Evolutionary conservation across 176 grass and related monocot species (phyloP).

Genomic region (Areca catechu): DNA sequence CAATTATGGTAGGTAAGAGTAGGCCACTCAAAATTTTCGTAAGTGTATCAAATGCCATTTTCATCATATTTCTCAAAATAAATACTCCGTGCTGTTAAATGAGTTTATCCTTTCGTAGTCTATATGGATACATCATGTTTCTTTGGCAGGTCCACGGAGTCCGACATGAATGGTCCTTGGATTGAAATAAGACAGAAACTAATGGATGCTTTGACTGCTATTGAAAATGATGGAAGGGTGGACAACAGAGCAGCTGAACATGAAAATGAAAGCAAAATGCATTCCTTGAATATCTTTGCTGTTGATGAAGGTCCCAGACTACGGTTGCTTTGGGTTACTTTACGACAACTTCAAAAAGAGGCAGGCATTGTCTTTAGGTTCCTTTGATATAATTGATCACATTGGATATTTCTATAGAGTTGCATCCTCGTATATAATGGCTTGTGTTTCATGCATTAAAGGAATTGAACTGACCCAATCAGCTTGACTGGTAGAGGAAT

Average conservation of each 20-base stretch:
- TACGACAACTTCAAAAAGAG: slow-evolving; percentile 68
- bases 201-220: slow-evolving; percentile 59
- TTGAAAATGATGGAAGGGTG: slow-evolving; percentile 22
- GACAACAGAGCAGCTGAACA: slow-evolving; percentile 20
- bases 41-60: not conserved
- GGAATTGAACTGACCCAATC: no score
- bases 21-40: slow-evolving; percentile 19
- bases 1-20: slow-evolving; percentile 96
- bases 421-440: no score
- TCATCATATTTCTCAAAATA: not conserved
- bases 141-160: slow-evolving; percentile 18
- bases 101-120: slow-evolving; percentile 10
- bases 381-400: no score
- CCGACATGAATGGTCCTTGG: slow-evolving; percentile 36
- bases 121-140: slow-evolving; percentile 24
- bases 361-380: slow-evolving; percentile 32
- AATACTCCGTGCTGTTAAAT: not conserved
- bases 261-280: slow-evolving; percentile 41
- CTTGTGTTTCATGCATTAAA: no score
- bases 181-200: slow-evolving; percentile 54
- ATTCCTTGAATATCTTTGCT: slow-evolving; percentile 79
- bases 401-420: no score
- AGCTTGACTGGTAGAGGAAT: no score
- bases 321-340: slow-evolving; percentile 59
- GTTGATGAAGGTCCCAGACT: slow-evolving; percentile 65